phyloP scores from a whole-genome alignment of 2,329 filamentous ascomycete genomes.

The Calonectria crousiana region DNA sequence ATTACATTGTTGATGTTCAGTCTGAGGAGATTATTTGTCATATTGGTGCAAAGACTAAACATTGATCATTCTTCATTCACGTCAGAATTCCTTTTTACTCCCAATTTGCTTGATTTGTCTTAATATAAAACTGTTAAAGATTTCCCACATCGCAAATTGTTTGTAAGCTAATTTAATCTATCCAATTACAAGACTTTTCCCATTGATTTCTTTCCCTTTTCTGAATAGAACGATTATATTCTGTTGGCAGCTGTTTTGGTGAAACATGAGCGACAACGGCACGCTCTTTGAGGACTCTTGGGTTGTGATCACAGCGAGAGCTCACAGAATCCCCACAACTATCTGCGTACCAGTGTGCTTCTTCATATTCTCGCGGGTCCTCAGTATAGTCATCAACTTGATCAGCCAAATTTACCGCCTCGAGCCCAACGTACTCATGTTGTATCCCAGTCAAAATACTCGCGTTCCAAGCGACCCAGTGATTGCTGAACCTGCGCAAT shows the following conservation, averaged over 20 bases:
- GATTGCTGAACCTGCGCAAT: neutral
- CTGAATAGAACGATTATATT: neutral
- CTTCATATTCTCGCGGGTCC: neutral
- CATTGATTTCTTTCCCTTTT: neutral
- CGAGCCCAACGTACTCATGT: neutral
- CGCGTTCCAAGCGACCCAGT: neutral
- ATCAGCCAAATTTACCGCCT: neutral
- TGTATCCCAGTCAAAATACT: neutral
- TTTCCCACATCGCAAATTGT: neutral
- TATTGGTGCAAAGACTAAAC: neutral
- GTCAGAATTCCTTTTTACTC: neutral
- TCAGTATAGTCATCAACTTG: neutral
- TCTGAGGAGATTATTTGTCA: neutral
- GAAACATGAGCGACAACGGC: neutral
- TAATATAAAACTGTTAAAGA: no score
- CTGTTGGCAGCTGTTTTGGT: neutral
- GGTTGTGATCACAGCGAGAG: neutral
- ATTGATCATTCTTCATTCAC: neutral
- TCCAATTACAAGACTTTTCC: neutral
- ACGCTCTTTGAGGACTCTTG: neutral
- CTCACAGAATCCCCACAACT: neutral
- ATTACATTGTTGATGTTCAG: neutral
- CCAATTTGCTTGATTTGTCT: neutral
- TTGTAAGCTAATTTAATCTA: neutral
- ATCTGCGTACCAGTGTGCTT: neutral